These are phyloP conservation scores for Aquilaria sinensis DNA, from an alignment of 345 rosid species.

Conservation along the genomic window DNA sequence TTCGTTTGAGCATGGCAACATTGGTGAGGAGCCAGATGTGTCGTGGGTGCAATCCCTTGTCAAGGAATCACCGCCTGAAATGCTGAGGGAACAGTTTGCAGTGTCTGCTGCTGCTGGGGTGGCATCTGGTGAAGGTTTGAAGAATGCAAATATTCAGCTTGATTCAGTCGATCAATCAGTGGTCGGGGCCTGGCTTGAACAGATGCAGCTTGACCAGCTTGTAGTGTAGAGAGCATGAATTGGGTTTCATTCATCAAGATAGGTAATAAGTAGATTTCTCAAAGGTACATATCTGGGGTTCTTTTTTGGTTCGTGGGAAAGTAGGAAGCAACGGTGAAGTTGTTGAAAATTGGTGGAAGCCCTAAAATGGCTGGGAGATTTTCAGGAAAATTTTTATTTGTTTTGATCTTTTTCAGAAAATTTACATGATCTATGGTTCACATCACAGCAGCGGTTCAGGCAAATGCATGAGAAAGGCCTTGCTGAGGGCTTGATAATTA, in stretches of 20 bases:
- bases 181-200: constrained; percentile 39
- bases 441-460: not conserved
- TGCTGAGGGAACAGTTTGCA: constrained; percentile 24
- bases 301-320: constrained; percentile 6
- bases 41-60: constrained; percentile 52
- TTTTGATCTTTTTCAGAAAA: not conserved
- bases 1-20: constrained; percentile 26
- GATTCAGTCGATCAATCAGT: constrained; percentile 26
- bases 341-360: not conserved
- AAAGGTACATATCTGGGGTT: constrained; percentile 11
- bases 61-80: constrained; percentile 47
- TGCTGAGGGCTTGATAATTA: too few relatives aligned
- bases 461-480: not conserved
- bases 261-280: constrained; percentile 1
- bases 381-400: not conserved
- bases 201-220: constrained; percentile 37
- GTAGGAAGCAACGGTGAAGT: not conserved
- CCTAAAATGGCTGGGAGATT: constrained; percentile 1
- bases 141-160: constrained; percentile 17
- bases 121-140: constrained; percentile 21
- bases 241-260: constrained; percentile 6
- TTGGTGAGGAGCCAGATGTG: constrained; percentile 42
- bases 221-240: constrained; percentile 22
- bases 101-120: constrained; percentile 12
- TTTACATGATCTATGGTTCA: not conserved